These are phyloP conservation scores for Lithohypha guttulata DNA, from an alignment of 2,329 filamentous ascomycete species.

Conservation along the genomic window DNA sequence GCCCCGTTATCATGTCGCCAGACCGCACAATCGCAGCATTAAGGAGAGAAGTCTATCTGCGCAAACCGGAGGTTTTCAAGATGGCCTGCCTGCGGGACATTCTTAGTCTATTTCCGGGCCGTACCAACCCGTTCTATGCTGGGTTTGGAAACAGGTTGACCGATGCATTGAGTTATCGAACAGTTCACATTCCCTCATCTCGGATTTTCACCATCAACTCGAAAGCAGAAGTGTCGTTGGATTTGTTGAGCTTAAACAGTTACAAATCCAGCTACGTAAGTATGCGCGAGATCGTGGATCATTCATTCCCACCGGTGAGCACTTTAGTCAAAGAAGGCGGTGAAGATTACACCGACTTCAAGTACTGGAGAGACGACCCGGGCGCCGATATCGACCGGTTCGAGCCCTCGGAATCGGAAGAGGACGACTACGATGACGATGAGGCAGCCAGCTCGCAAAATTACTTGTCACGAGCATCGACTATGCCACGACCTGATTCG, in stretches of 20 bases:
- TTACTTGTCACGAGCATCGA: constrained; percentile 42
- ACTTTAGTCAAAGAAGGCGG: constrained; percentile 79
- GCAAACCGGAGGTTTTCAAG: constrained; percentile 98
- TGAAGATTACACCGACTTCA: constrained; percentile 94
- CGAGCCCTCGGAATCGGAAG: constrained; percentile 63
- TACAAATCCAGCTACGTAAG: constrained; percentile 95
- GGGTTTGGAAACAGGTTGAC: constrained; percentile 95
- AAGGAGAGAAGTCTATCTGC: constrained; percentile 81
- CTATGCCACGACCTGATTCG: constrained; percentile 1
- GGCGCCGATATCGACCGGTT: constrained; percentile 73
- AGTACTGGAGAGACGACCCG: constrained; percentile 82
- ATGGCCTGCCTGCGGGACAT: constrained; percentile 97
- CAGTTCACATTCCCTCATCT: constrained; percentile 86
- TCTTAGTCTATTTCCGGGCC: constrained; percentile 68
- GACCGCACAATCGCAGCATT: constrained; percentile 91
- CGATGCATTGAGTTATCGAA: constrained; percentile 89
- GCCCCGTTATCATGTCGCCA: constrained; percentile 88
- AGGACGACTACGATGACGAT: constrained; percentile 41
- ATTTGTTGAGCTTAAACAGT: constrained; percentile 81
- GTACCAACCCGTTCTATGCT: constrained; percentile 81
- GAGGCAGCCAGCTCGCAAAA: constrained; percentile 43
- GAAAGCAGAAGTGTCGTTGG: constrained; percentile 87
- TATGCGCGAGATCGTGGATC: constrained; percentile 94
- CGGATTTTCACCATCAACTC: constrained; percentile 98
- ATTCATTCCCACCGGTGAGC: constrained; percentile 90